Evolutionary conservation across 805 yeast species (phyloP), one percentile per base, ranked within the genome.

Genomic region (Lipomyces spencermartinsiae): DNA sequence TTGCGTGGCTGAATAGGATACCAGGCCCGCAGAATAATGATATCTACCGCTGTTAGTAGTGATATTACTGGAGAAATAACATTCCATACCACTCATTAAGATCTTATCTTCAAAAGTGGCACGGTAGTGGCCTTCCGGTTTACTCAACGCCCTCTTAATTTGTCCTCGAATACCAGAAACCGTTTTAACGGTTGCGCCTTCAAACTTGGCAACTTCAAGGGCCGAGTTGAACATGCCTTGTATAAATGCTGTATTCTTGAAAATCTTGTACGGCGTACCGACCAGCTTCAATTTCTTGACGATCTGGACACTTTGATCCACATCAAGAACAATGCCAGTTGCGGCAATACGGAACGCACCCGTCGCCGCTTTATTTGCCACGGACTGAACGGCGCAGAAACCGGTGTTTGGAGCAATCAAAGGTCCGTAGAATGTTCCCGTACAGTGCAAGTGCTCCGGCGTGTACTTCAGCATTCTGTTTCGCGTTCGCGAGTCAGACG

Each of bases 141-240:
- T 90, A 9, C 97, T 86, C 70, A 95, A 83, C 0, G 98, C 99
- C 71, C 98, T 84, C 78, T 95, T 95, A 74, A 95, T 94, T 79
- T 95, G 98, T 79, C 99, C 99, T 73, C 99, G 84, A 67, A 95
- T 92, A 68, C 99, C 99, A 7, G 97, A 91, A 4, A 95, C 99
- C 0, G 99, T 96, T 79, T 93, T 90, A 76, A 95, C 93, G 58
- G 93, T 89, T 0, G 99, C 99, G 67, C 99, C 99, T 81, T 95
- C 99, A 76, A 95, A 95, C 78, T 93, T 91, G 53, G 98, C 98
- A 66, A 94, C 97, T 80, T 95, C 99, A 80, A 95, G 83, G 0
- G 97, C 86, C 68, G 95, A 89, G 34, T 90, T 83, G 78, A 95
- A 95, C 99, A 95, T 95, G 76, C 94, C 98, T 80, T 92, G 94